phyloP scores from a whole-genome alignment of 441 rosid genomes.

The Euphorbia corollata region DNA sequence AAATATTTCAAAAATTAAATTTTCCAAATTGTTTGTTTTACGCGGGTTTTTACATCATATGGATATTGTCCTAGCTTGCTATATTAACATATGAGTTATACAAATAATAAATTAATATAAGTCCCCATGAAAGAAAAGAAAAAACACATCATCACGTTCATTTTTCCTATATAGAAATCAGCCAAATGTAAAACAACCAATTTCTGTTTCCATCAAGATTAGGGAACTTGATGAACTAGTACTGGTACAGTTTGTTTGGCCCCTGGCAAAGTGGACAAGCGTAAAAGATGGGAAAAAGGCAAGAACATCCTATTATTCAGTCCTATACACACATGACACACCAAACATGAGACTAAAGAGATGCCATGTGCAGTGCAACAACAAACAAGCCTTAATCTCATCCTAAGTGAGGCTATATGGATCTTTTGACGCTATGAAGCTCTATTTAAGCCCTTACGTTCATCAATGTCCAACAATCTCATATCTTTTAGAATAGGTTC shows the following conservation, averaged over 20 bases:
- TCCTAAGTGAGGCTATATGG: too few relatives aligned
- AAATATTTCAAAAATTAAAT: neutral
- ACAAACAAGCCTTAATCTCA: too few relatives aligned
- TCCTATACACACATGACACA: neutral
- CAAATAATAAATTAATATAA: neutral
- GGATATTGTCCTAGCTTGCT: too few relatives aligned
- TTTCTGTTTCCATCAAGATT: neutral
- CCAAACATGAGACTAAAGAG: neutral
- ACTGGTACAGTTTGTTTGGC: neutral
- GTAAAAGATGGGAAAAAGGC: neutral
- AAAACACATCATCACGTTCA: neutral
- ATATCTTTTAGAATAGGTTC: too few relatives aligned
- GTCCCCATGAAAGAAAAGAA: neutral
- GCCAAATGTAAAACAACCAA: neutral
- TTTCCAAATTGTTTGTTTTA: neutral
- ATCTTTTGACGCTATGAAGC: too few relatives aligned
- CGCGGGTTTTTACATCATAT: neutral
- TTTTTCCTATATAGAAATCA: neutral
- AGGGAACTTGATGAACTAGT: neutral
- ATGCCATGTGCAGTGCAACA: neutral
- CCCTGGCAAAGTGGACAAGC: neutral
- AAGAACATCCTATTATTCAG: neutral
- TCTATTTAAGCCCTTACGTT: too few relatives aligned
- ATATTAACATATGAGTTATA: neutral
- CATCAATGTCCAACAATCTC: too few relatives aligned